Evolutionary conservation across 1,284 basidiomycete genomes (phyloP).

Genomic region (Pulveroboletus ridleyi): DNA sequence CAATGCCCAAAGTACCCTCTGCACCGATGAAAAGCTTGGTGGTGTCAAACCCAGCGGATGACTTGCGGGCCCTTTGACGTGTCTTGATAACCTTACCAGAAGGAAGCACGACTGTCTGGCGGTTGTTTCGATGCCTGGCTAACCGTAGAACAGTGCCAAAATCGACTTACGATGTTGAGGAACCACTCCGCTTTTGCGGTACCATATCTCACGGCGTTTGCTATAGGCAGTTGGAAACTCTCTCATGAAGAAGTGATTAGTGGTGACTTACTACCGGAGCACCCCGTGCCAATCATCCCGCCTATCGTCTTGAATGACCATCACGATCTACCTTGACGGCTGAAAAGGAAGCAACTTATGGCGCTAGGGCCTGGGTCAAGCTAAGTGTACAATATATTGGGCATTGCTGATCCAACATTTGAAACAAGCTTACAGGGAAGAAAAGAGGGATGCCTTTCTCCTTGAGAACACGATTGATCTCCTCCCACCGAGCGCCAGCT

Average conservation of each 20-base stretch:
- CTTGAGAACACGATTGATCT: slow-evolving; percentile 80
- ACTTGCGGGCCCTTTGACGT: slow-evolving; percentile 74
- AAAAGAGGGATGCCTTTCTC: slow-evolving; percentile 73
- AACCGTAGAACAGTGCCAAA: not conserved
- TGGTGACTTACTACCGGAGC: slow-evolving; percentile 55
- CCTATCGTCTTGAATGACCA: slow-evolving; percentile 51
- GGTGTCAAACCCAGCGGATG: slow-evolving; percentile 78
- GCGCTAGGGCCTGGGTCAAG: slow-evolving; percentile 61
- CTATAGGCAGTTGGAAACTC: slow-evolving; percentile 40
- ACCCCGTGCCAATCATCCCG: slow-evolving; percentile 63
- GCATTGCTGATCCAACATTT: not conserved
- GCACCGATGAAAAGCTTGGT: slow-evolving; percentile 87
- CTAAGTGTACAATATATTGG: slow-evolving; percentile 34
- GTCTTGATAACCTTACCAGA: slow-evolving; percentile 86
- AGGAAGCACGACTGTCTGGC: slow-evolving; percentile 78
- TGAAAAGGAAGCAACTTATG: slow-evolving; percentile 38
- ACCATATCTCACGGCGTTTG: slow-evolving; percentile 85
- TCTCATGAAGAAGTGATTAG: not conserved
- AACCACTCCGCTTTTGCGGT: slow-evolving; percentile 81
- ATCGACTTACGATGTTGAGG: slow-evolving; percentile 55
- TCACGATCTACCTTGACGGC: slow-evolving; percentile 16
- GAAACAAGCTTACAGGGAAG: slow-evolving; percentile 61
- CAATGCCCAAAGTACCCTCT: slow-evolving; percentile 83
- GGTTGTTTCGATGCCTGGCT: not conserved
- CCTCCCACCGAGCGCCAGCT: slow-evolving; percentile 88